Evolutionary conservation across 2,329 filamentous ascomycete genomes (phyloP), one percentile per base, ranked within the genome.

Genomic region (Nothomitra cinnamomea): DNA sequence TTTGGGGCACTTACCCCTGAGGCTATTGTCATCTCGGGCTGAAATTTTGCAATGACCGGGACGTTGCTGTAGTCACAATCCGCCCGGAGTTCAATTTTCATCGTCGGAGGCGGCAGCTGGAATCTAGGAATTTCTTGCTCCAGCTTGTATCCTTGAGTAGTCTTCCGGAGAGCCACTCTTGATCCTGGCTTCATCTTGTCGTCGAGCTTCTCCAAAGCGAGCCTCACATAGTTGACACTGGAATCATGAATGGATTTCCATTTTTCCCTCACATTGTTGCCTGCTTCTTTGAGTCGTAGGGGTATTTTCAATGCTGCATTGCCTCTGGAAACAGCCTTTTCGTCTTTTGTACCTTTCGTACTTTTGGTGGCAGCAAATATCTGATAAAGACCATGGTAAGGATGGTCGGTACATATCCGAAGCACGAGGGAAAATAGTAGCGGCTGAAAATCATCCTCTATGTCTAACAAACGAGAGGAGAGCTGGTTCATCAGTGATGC

Each of bases 311-410:
- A 77, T 1, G 88, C 87, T 13, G 89, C 88, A 57, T 74, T 75
- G 60, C 83, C 80, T 50, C 92, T 81, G 3, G 84, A 83, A 19
- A 81, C 70, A 0, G 86, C 85, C 2, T 83, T 77, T 41, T 84
- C 79, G 59, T 95, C 90, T 59, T 84, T 82, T 52, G 73, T 69
- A 52, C 66, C 74, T 60, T 82, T 80, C 38, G 60, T 66, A 21
- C 77, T 80, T 60, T 82, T 85, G 45, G 79, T 81, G 21, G 84
- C 82, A 1, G 89, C 86, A 72, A 90, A 95, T 42, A 98, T 87
- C 60, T 96, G 89, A 64, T 98, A 94, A 81, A 96, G 90, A 50
- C 88, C 88, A 64, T 98, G 94, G 65, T 89, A 95, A 0, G 92
- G 94, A 67, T 99, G 92, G 55, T 98, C 88, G 10, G 78, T 74